Evolutionary conservation across 2,329 filamentous ascomycete genomes (phyloP), one percentile per base, ranked within the genome.

Genomic region (Arachnomyces sp.): DNA sequence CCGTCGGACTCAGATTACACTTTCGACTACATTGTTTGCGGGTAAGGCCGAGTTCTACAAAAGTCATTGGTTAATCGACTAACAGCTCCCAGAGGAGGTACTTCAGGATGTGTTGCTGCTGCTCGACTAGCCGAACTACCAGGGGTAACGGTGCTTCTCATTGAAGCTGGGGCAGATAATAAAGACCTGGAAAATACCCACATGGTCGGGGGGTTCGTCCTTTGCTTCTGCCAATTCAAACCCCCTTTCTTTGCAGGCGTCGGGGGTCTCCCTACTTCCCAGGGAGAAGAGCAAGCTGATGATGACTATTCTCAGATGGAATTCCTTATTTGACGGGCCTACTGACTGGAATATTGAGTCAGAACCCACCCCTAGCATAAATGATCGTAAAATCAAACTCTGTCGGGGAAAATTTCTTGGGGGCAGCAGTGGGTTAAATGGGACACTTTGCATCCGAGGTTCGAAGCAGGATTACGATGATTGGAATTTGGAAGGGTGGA

Each of bases 401-500:
- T 67, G 61, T 36, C 56, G 67, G 39, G 66, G 67, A 3, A 59
- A 60, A 15, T 68, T 68, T 40, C 52, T 69, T 3, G 63, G 66
- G 9, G 66, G 65, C 12, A 61, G 54, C 34, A 66, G 61, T 49
- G 66, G 66, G 6, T 62, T 59, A 38, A 70, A 69, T 44, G 66
- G 65, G 14, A 69, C 65, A 0, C 56, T 69, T 13, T 68, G 63
- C 40, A 55, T 69, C 21, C 60, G 65, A 4, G 67, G 66, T 5
- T 53, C 53, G 16, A 64, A 63, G 43, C 65, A 68, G 43, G 66
- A 69, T 34, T 70, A 63, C 41, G 73, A 79, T 54, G 73, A 79
- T 42, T 78, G 76, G 76, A 66, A 56, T 2, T 46, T 74, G 40
- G 47, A 60, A 4, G 75, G 72, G 2, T 76, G 76, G 75, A 71